Evolutionary conservation across 495 filamentous ascomycete genomes (phyloP), one percentile per base, ranked within the genome.

Genomic region (Podospora pseudoanserina): DNA sequence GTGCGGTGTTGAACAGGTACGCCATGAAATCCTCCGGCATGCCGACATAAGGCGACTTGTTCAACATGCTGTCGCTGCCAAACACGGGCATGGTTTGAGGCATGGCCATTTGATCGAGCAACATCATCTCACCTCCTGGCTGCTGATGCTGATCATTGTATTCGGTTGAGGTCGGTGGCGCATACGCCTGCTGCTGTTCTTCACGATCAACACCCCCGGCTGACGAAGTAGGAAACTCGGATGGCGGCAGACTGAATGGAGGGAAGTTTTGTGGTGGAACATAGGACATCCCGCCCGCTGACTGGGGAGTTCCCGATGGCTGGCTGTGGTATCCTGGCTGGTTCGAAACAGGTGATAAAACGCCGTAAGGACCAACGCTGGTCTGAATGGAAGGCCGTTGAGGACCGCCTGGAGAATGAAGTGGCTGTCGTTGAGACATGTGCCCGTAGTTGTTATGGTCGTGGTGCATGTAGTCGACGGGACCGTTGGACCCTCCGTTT

Each of bases 11-110:
- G 80, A 98, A 97, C 26, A 97, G 81, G 85, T 91, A 97, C 19
- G 91, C 91, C 39, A 94, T 88, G 77, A 97, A 97, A 76, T 96
- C 93, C 72, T 97, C 94, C 7, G 92, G 90, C 81, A 97, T 92
- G 19, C 89, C 89, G 60, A 87, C 79, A 72, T 91, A 93, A 13
- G 95, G 94, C 5, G 94, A 97, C 61, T 93, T 89, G 69, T 89
- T 92, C 68, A 92, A 83, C 67, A 86, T 69, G 16, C 86, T 88
- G 65, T 97, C 92, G 39, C 85, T 88, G 16, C 91, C 92, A 78
- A 96, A 97, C 28, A 96, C 88, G 7, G 94, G 92, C 72, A 95
- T 89, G 11, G 90, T 87, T 73, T 87, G 90, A 44, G 86, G 82
- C 69, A 86, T 84, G 60, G 86, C 83, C 79, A 89, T 86, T 61